Percentiles rank a stretch among this genome's conserved stretches.
Conservation (phyloP, 148 eudicot species). For the Tetragonia tetragonoides region DNA sequence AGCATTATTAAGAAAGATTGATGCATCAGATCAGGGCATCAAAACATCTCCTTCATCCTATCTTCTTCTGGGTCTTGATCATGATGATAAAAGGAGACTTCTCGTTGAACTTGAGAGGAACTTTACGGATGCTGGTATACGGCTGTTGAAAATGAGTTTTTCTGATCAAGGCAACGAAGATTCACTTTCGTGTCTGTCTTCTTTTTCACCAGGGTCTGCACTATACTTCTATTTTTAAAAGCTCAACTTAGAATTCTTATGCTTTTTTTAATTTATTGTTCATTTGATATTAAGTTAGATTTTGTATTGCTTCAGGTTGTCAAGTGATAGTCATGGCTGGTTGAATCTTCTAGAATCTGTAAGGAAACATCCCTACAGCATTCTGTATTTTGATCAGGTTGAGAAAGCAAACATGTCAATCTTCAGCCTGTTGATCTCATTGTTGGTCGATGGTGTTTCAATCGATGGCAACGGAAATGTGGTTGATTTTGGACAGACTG, state of each 20-base stretch:
- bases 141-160: neutral
- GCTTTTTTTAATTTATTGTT: neutral
- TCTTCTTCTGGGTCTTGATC: too few relatives aligned
- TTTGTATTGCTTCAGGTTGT: neutral
- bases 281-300: neutral
- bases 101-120: too few relatives aligned
- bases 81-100: too few relatives aligned
- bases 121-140: too few relatives aligned
- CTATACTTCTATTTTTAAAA: too few relatives aligned
- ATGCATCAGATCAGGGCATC: too few relatives aligned
- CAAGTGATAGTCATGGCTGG: neutral
- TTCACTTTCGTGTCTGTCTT: neutral
- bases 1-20: too few relatives aligned
- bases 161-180: neutral
- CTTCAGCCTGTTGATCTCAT: neutral
- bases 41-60: too few relatives aligned
- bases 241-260: neutral
- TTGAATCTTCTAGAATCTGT: neutral
- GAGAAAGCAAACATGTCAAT: neutral
- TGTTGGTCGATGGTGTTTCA: neutral
- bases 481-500: neutral
- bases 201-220: neutral
- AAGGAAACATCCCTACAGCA: neutral
- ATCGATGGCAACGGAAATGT: neutral
- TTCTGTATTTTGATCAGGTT: neutral